Conservation (phyloP, 352 stramenopile genomes). For the Globisporangium heterothallicum region DNA sequence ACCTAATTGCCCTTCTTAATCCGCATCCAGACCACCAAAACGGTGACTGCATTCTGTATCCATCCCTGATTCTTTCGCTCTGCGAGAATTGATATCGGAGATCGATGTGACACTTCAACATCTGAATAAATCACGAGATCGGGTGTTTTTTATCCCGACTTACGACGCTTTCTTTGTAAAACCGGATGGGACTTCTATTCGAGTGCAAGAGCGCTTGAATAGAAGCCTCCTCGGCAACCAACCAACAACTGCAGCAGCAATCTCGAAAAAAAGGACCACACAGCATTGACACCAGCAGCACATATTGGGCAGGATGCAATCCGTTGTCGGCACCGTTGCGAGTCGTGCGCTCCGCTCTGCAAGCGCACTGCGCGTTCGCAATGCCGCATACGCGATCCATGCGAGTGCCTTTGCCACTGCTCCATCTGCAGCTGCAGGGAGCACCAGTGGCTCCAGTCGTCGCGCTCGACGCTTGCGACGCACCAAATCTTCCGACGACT, state of each 20-base stretch:
- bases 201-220: background rate
- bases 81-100: background rate
- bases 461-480: conserved; percentile 42
- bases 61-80: background rate
- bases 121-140: background rate
- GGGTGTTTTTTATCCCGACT: too few species aligned
- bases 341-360: conserved; percentile 6
- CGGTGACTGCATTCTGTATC: background rate
- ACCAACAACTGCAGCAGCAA: background rate
- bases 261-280: background rate
- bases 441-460: conserved; percentile 18
- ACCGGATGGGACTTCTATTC: too few species aligned
- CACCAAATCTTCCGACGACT: conserved; percentile 15
- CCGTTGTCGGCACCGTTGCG: background rate
- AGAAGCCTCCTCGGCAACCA: background rate
- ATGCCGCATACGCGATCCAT: conserved; percentile 5
- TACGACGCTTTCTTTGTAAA: too few species aligned
- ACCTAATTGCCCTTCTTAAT: background rate
- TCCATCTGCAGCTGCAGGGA: background rate
- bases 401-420: conserved; percentile 4
- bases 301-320: conserved; percentile 1
- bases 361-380: background rate
- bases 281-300: background rate
- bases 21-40: background rate
- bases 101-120: background rate